Conservation (phyloP, 169 alveolate genomes). For the Plasmodium relictum region DNA sequence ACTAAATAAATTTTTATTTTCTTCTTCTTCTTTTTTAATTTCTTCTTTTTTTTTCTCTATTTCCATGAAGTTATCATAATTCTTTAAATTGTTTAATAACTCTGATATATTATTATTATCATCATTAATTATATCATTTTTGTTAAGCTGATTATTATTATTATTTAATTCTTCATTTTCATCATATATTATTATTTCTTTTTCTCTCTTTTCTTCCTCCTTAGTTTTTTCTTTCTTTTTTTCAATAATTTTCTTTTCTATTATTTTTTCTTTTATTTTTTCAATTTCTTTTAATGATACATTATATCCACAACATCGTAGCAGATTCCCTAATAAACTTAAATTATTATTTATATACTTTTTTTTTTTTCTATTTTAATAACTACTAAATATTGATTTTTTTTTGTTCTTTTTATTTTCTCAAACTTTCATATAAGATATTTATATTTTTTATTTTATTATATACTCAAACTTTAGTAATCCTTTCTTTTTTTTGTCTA, state of each 20-base stretch:
- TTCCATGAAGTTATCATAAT: slow-evolving; percentile 72
- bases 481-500: slow-evolving; percentile 74
- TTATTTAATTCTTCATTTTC: neutral
- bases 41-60: slow-evolving; percentile 69
- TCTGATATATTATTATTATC: slow-evolving; percentile 47
- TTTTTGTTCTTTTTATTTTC: neutral
- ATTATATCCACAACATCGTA: slow-evolving; percentile 72
- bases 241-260: slow-evolving; percentile 36
- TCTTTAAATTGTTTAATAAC: slow-evolving; percentile 55
- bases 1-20: slow-evolving; percentile 73
- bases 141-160: neutral
- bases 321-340: slow-evolving; percentile 56
- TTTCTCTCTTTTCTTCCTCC: neutral
- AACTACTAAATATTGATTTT: neutral
- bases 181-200: neutral
- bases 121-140: slow-evolving; percentile 5
- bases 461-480: slow-evolving; percentile 50
- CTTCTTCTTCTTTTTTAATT: slow-evolving; percentile 61
- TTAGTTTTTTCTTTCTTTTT: neutral
- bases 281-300: slow-evolving; percentile 69
- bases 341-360: neutral
- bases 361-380: too few relatives aligned
- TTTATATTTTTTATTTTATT: neutral
- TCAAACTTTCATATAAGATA: neutral
- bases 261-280: slow-evolving; percentile 50